Base-by-base conservation (phyloP, 208 protist species). In the Leishmania aethiopica region DNA sequence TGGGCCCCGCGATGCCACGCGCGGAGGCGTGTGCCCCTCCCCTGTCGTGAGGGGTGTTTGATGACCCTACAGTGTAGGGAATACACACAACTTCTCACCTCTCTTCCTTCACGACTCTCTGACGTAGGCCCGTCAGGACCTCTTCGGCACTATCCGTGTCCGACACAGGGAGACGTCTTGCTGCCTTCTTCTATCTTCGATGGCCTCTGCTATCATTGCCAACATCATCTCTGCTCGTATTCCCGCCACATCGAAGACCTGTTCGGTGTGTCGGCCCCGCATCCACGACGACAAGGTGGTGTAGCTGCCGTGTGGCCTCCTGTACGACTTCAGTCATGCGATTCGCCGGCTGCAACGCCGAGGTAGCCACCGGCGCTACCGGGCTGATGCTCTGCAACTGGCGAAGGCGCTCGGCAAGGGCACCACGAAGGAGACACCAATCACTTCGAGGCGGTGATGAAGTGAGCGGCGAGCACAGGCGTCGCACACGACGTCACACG, bases 351-450 rank as follows among this genome's bases (percentile, higher is more conserved):
- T 91, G 62, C 25, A 37, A 60, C 82, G 71, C 35, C 73, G 83
- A 28, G 80, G 73, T n/a, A 79, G 79, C 69, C 88, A 84, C 76
- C 83, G 83, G 25, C 85, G 81, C 78, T 91, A 85, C 81, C 85
- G 85, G 11, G 69, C 79, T 5, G 72, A 80, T 59, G 84, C 83
- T 37, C 15, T 5, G 32, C 32, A n/a, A 7, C 7, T 5, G 32
- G 10, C 66, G n/a, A 17, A 35, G 66, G 32, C 0, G 37, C 49
- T 53, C 11, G 11, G 15, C 15, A 53, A 53, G 49, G 49, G 19
- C 11, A 17, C 49, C 42, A 45, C 17, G 11, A 17, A 53, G 49
- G 49, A 53, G 49, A 11, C 49, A 17, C 49, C 13, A 53, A 53
- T 1, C 11, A 1, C 49, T 53, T 53, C 2, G 49, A 2, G 49